Base-by-base conservation (phyloP, 1,284 basidiomycete species). In the Irpex lacteus region DNA sequence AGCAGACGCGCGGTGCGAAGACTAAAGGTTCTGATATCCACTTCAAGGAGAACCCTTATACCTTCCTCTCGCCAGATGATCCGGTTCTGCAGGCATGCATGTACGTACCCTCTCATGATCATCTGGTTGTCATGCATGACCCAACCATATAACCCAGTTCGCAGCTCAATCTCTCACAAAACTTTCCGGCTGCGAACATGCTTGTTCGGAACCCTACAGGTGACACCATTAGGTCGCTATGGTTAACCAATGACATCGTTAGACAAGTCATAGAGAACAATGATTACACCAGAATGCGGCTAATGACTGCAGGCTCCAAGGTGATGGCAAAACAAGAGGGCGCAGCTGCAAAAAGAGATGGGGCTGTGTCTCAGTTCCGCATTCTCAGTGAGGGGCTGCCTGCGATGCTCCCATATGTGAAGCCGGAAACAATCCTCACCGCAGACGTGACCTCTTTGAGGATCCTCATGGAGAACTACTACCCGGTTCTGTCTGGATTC, bases 31-130 rank as follows among this genome's bases (percentile, higher is more conserved):
- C 76, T 5, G 82, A 81, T 61, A 77, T 81, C 1, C 78, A 81
- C 38, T 98, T 95, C 82, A 95, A 91, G 73, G 96, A 98, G 76
- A 92, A 94, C 74, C 95, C 96, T 0, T 97, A 92, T 75, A 93
- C 89, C 0, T 96, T 92, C 78, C 78, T 98, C 36, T 76, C 85
- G 9, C 80, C 86, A 0, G 80, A 88, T 64, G 90, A 96, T 73
- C 87, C 87, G 9, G 85, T 90, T 61, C 79, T 98, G 26, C 72
- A 82, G 63, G 79, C 81, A 19, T 91, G 89, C 85, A 82, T 90
- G 92, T 93, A 71, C 66, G 87, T 77, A 5, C 47, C 18, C 52
- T 60, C 60, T 52, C 60, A 56, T 59, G 59, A 19, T 40, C 50
- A 8, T 47, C 57, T 49, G 37, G 15, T 60, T 54, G 5, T 13